Base-by-base conservation (phyloP, 176 grass and related monocot genomes). In the Chrysopogon serrulatus region DNA sequence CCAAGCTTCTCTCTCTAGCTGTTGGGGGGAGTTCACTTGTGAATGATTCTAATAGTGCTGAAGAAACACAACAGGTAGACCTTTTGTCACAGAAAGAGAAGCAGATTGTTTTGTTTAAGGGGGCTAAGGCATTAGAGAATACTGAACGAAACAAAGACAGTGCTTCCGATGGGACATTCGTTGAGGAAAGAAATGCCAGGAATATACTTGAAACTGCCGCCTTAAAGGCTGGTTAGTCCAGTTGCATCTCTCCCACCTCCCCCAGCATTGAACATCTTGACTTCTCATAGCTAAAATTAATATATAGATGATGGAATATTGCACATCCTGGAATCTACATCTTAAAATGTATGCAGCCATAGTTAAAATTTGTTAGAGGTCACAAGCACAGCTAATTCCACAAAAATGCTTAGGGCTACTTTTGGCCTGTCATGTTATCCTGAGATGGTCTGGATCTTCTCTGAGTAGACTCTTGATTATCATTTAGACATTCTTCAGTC, bases 201-300 rank as follows among this genome's bases (percentile, higher is more conserved):
- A 62, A 59, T 24, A 57, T 81, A 70, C 61, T 34, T 19, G 19
- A 85, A 76, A 18, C 49, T 71, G 40, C 76, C 40, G 39, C 81
- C 43, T 73, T 80, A 91, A 84, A 84, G 33, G 32, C 45, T 80
- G 90, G 90, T 92, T 77, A 88, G 87, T 86, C 64, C 44, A 19
- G 45, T 60, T 47, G 45, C 39, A 36, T 66, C 3, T 37, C 31
- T 35, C 31, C 47, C 56, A n/a, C n/a, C n/a, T n/a, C 64, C 71
- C 8, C 49, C 16, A 57, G 26, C 75, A 54, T 27, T 74, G 31
- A 74, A 9, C 60, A 80, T 68, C 23, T 83, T 53, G 35, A 68
- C 27, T 66, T 74, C 44, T 34, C 9, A 9, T 51, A 51, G 71
- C 32, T 56, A 53, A 65, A 3, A 47, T 74, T 18, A 42, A 30